Evolutionary conservation across 2,329 filamentous ascomycete species (phyloP).

Genomic region (Ophiocordyceps camponoti-floridani): DNA sequence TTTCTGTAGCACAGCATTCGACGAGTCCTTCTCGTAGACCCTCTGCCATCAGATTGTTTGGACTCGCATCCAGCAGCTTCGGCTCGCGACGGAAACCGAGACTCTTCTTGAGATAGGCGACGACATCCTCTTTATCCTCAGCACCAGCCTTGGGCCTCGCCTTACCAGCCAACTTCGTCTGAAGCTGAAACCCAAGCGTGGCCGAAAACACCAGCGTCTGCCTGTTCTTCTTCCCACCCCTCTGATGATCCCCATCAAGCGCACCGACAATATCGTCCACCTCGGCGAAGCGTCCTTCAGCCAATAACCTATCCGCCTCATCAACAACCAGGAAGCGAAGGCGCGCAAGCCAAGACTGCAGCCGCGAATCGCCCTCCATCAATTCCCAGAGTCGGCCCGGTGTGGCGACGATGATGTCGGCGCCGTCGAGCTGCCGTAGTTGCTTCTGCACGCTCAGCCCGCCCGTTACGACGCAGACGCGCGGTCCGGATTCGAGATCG

Average conservation of each 20-base stretch:
- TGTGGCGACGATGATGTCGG: constrained; percentile 85
- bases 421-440: constrained; percentile 62
- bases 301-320: constrained; percentile 82
- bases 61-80: constrained; percentile 85
- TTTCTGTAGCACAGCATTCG: constrained; percentile 85
- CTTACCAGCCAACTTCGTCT: constrained; percentile 78
- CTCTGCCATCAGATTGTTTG: constrained; percentile 72
- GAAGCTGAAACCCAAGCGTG: constrained; percentile 80
- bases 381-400: constrained; percentile 92
- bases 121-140: constrained; percentile 60
- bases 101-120: constrained; percentile 61
- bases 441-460: constrained; percentile 93
- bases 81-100: constrained; percentile 76
- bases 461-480: constrained; percentile 79
- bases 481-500: constrained; percentile 33
- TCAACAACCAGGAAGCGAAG: constrained; percentile 80
- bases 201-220: constrained; percentile 95
- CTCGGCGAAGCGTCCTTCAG: constrained; percentile 90
- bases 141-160: constrained; percentile 41
- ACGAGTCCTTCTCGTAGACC: constrained; percentile 76
- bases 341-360: constrained; percentile 52
- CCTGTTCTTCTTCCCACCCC: constrained; percentile 15
- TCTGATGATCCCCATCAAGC: constrained; percentile 39
- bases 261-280: constrained; percentile 72
- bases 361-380: constrained; percentile 53